A percentile compares a stretch with the other conserved stretches of the same genome.
Conservation (phyloP, 768 basidiomycete species). For the Suillus fuscotomentosus region DNA sequence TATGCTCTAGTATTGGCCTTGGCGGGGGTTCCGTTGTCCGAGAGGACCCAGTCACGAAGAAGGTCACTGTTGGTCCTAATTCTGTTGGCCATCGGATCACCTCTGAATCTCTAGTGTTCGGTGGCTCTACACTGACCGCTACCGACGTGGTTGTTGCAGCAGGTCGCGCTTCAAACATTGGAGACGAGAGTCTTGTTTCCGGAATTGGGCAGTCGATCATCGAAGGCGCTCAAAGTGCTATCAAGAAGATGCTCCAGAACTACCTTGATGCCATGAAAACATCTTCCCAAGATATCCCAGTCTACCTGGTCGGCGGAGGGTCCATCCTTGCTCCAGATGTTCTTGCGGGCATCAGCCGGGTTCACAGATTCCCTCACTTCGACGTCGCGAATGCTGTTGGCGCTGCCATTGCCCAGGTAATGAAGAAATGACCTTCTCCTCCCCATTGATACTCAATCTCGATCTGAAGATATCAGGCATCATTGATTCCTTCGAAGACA, state of each 20-base stretch:
- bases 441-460: not conserved
- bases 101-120: conserved; percentile 52
- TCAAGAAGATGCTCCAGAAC: conserved; percentile 44
- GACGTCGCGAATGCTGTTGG: conserved; percentile 66
- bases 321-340: conserved; percentile 53
- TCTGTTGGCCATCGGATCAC: conserved; percentile 59
- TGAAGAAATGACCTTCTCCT: not conserved
- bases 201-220: conserved; percentile 26
- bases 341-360: conserved; percentile 50
- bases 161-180: conserved; percentile 27
- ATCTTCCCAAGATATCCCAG: conserved; percentile 50
- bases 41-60: conserved; percentile 28
- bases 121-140: conserved; percentile 54
- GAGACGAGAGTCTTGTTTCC: conserved; percentile 22
- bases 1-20: conserved; percentile 47
- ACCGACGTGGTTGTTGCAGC: conserved; percentile 57
- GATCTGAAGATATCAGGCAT: conserved; percentile 39
- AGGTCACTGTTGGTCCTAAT: conserved; percentile 58
- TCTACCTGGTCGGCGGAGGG: conserved; percentile 67
- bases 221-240: conserved; percentile 36
- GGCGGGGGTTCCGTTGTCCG: conserved; percentile 62
- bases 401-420: conserved; percentile 43
- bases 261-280: conserved; percentile 67
- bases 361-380: conserved; percentile 48
- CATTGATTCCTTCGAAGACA: conserved; percentile 44